These are phyloP conservation scores for Ceratocystis colombiana DNA, from an alignment of 2,329 filamentous ascomycete species.

Conservation along the genomic window DNA sequence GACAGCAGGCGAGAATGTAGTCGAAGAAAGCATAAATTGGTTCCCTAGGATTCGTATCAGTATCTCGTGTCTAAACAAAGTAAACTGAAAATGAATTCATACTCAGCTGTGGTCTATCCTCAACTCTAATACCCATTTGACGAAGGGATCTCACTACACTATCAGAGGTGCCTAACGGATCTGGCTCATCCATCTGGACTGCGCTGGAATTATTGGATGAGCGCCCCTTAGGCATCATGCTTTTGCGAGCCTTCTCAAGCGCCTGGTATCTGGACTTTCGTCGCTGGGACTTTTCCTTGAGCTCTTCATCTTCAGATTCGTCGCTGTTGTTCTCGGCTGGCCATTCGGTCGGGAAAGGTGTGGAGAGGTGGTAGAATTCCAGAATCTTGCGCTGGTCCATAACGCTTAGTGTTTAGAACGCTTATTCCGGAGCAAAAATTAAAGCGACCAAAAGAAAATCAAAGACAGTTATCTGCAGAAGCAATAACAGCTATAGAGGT, in stretches of 20 bases:
- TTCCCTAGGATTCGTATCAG: conserved; percentile 48
- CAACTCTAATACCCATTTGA: conserved; percentile 64
- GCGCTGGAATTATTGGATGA: conserved; percentile 45
- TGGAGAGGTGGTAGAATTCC: conserved; percentile 80
- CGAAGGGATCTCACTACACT: conserved; percentile 76
- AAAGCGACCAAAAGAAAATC: neutral
- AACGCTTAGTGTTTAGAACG: conserved; percentile 26
- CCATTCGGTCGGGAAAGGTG: conserved; percentile 73
- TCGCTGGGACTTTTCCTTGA: conserved; percentile 41
- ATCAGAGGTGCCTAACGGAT: conserved; percentile 77
- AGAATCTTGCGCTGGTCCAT: conserved; percentile 67
- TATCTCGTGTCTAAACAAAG: conserved; percentile 15
- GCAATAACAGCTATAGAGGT: neutral
- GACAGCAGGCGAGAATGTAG: conserved; percentile 81
- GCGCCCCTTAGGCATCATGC: conserved; percentile 42
- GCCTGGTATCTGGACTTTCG: conserved; percentile 76
- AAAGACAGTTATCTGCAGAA: neutral
- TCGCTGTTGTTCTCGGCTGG: conserved; percentile 67
- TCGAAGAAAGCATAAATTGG: conserved; percentile 89
- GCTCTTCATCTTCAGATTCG: conserved; percentile 50
- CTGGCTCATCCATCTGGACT: conserved; percentile 83
- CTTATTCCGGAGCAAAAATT: neutral
- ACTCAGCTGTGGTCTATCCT: conserved; percentile 73
- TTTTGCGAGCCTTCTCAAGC: conserved; percentile 62
- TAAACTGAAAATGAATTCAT: conserved; percentile 33